Conservation (phyloP, 2,329 filamentous ascomycete species). For the Fusarium pilosicola region DNA sequence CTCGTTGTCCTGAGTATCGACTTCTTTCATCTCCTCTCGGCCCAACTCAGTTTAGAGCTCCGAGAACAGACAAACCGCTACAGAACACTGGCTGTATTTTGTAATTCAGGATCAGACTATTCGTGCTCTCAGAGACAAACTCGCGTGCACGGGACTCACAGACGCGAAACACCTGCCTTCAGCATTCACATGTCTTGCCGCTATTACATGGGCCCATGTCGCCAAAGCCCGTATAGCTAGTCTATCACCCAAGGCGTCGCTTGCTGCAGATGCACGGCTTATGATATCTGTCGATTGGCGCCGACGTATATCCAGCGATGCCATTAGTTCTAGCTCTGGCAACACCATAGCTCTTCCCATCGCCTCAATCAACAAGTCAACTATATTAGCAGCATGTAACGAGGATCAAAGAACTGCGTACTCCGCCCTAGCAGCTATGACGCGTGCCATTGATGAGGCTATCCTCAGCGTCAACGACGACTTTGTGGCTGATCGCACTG, state of each 20-base stretch:
- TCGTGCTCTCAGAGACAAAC: no score
- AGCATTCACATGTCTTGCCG: background rate
- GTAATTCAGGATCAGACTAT: background rate
- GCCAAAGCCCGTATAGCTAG: background rate
- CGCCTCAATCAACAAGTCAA: background rate
- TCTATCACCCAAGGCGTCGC: rapidly evolving
- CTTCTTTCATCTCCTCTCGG: background rate
- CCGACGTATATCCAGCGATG: background rate
- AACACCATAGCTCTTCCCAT: background rate
- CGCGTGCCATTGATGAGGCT: rapidly evolving
- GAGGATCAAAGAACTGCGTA: background rate
- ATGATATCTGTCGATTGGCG: background rate
- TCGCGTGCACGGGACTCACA: background rate
- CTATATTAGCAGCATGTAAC: background rate
- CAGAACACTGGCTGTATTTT: rapidly evolving
- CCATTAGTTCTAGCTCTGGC: background rate
- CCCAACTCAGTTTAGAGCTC: background rate
- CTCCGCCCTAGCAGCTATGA: rapidly evolving
- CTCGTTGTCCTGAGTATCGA: background rate
- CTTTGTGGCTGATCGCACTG: background rate
- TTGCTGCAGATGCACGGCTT: background rate
- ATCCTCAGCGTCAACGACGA: background rate
- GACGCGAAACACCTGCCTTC: background rate
- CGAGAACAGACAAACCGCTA: rapidly evolving
- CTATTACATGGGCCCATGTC: background rate